These are phyloP conservation scores for Rhytidhysteron rufulum DNA, from an alignment of 2,329 filamentous ascomycete genomes.

Conservation along the genomic window DNA sequence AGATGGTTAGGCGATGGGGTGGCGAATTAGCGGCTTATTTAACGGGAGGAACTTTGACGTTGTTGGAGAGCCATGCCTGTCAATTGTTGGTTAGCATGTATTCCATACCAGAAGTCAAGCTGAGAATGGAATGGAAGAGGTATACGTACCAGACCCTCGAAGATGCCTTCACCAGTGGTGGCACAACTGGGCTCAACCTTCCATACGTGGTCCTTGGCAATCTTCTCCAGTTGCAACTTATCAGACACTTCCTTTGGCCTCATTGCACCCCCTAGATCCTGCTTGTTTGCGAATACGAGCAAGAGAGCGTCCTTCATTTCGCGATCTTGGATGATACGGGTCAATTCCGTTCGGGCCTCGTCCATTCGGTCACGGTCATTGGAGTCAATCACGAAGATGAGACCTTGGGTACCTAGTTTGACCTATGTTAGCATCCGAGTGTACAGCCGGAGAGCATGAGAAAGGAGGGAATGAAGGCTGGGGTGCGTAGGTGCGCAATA, in stretches of 20 bases:
- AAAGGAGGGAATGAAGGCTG: not conserved
- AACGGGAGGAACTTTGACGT: constrained; percentile 44
- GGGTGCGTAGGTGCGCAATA: not conserved
- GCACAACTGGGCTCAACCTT: constrained; percentile 54
- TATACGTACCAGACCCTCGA: constrained; percentile 44
- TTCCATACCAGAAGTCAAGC: not conserved
- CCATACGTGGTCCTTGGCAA: constrained; percentile 52
- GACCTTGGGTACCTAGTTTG: constrained; percentile 76
- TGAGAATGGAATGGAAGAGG: not conserved
- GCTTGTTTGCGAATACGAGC: constrained; percentile 99
- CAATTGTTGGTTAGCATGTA: constrained; percentile 1
- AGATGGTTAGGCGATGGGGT: not conserved
- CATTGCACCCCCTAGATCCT: constrained; percentile 75
- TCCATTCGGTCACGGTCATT: constrained; percentile 98
- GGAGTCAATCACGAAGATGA: constrained; percentile 99
- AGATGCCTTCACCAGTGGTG: constrained; percentile 51
- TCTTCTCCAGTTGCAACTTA: constrained; percentile 45
- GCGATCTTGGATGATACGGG: constrained; percentile 98
- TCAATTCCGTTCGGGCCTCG: constrained; percentile 92
- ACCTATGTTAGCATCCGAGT: not conserved
- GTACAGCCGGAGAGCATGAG: not conserved
- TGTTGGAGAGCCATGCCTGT: constrained; percentile 48
- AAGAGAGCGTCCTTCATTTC: constrained; percentile 97
- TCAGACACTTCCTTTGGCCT: constrained; percentile 49
- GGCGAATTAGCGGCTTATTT: constrained; percentile 22